These are phyloP conservation scores for Penicillium sp. DNA, from an alignment of 2,329 filamentous ascomycete genomes.

Conservation along the genomic window DNA sequence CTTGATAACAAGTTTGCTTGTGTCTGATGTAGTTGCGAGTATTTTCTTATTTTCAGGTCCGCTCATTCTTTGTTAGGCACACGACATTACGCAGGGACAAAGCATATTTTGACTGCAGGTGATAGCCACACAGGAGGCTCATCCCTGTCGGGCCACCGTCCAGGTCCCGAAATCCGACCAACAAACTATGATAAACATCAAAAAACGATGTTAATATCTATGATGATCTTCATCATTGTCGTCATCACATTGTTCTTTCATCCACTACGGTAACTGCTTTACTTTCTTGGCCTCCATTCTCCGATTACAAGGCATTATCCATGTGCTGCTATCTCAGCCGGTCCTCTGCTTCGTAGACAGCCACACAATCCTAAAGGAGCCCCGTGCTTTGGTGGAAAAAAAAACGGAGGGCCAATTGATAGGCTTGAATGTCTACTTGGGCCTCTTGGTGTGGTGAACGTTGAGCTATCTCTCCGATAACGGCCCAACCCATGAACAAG, in stretches of 20 bases:
- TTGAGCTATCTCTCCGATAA: slow-evolving; percentile 1
- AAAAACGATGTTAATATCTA: background rate
- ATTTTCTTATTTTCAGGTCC: background rate
- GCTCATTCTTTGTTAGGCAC: background rate
- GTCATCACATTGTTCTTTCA: background rate
- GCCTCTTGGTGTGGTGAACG: background rate
- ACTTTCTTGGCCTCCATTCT: background rate
- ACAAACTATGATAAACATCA: background rate
- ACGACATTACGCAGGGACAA: background rate
- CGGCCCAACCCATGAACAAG: slow-evolving; percentile 1
- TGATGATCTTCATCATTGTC: background rate
- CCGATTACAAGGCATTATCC: background rate
- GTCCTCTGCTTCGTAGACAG: background rate
- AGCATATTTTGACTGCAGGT: background rate
- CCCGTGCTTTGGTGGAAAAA: background rate
- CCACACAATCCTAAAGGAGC: slow-evolving; percentile 1
- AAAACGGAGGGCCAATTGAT: background rate
- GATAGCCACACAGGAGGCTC: background rate
- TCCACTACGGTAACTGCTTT: background rate
- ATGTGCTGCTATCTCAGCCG: background rate
- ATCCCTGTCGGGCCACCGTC: background rate
- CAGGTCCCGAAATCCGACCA: background rate
- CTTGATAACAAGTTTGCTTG: background rate
- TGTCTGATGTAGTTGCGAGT: background rate
- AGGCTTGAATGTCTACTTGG: background rate